A percentile compares a stretch with the other conserved stretches of the same genome.
Evolutionary conservation across 345 rosid genomes (phyloP).

Genomic region (Euphorbia lathyris): DNA sequence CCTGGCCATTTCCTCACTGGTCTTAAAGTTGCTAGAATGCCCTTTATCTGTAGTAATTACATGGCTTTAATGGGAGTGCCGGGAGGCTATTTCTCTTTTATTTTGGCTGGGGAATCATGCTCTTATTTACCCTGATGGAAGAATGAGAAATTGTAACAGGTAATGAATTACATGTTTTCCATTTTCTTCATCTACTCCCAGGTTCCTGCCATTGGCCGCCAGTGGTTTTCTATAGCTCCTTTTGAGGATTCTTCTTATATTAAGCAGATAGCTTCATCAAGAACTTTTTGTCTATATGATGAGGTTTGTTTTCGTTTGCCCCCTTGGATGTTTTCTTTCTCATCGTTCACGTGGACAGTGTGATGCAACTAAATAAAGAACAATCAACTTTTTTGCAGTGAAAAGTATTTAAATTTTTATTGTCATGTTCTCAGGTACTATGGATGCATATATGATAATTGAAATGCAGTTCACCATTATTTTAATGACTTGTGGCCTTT

Average conservation of each 20-base stretch:
- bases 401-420: background rate
- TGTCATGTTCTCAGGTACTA: background rate
- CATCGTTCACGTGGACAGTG: background rate
- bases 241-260: slow-evolving; percentile 42
- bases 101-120: background rate
- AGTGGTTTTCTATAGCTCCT: slow-evolving; percentile 68
- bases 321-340: background rate
- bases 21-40: background rate
- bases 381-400: background rate
- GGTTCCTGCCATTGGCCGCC: slow-evolving; percentile 74
- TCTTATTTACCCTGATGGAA: background rate
- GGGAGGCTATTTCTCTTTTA: background rate
- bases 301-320: slow-evolving; percentile 48
- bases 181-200: slow-evolving; percentile 10
- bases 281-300: slow-evolving; percentile 81
- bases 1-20: background rate
- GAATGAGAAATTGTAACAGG: background rate
- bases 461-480: background rate
- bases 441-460: background rate
- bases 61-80: background rate
- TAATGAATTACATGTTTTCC: background rate
- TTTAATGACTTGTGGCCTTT: background rate
- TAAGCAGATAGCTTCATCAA: slow-evolving; percentile 57
- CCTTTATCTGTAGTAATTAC: background rate
- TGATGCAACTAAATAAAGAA: background rate